A percentile compares a stretch with the other conserved stretches of the same genome.
Conservation (phyloP, 1,139 yeast species). For the Candida mesenterica region DNA sequence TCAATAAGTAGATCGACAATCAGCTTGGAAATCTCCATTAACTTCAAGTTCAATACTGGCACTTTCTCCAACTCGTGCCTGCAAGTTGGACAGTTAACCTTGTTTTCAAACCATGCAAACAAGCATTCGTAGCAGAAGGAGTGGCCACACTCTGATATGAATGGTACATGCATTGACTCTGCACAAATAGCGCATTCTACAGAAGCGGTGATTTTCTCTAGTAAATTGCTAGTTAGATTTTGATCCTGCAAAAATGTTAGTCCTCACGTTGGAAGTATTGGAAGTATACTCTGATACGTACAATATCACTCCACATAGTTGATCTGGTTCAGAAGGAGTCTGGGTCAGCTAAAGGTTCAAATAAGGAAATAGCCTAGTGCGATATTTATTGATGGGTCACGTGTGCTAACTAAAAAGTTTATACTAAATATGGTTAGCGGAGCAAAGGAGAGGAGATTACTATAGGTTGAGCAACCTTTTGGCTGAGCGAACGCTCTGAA, state of each 20-base stretch:
- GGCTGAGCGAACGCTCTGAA: too few relatives aligned
- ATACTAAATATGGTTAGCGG: too few relatives aligned
- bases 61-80: conserved; percentile 39
- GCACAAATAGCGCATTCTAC: conserved; percentile 46
- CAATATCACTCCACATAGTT: conserved; percentile 10
- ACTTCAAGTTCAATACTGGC: conserved; percentile 47
- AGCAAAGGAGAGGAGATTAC: too few relatives aligned
- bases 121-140: conserved; percentile 51
- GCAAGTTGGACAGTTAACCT: conserved; percentile 56
- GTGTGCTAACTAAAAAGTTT: too few relatives aligned
- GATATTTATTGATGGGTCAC: too few relatives aligned
- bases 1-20: conserved; percentile 33
- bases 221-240: conserved; percentile 14
- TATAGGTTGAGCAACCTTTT: too few relatives aligned
- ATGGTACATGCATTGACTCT: conserved; percentile 46
- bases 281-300: too few relatives aligned
- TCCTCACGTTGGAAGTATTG: conserved; percentile 17
- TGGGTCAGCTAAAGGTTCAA: not conserved
- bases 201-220: conserved; percentile 25
- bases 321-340: not conserved
- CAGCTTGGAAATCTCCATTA: conserved; percentile 35
- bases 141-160: conserved; percentile 43
- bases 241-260: too few relatives aligned
- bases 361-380: too few relatives aligned
- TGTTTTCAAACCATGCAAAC: conserved; percentile 48